These are phyloP conservation scores for Amanita phalloides DNA, from an alignment of 768 basidiomycete species.

Conservation along the genomic window DNA sequence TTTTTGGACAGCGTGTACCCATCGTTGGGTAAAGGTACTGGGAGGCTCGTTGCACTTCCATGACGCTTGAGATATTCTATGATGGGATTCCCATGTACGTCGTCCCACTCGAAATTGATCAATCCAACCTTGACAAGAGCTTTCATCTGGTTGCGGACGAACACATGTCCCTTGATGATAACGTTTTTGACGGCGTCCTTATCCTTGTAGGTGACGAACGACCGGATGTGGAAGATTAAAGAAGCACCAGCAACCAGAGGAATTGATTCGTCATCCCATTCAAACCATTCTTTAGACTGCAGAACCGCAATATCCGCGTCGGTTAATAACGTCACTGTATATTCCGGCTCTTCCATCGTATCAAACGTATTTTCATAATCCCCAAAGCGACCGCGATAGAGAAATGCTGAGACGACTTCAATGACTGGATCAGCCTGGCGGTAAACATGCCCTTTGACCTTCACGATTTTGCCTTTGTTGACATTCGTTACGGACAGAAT, in stretches of 20 bases:
- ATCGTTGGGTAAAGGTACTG: conserved; percentile 69
- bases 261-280: conserved; percentile 78
- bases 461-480: conserved; percentile 88
- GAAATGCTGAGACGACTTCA: conserved; percentile 90
- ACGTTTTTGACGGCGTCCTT: conserved; percentile 76
- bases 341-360: conserved; percentile 81
- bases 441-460: conserved; percentile 76
- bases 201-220: conserved; percentile 86
- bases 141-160: conserved; percentile 82
- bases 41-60: conserved; percentile 67
- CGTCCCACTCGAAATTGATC: conserved; percentile 78
- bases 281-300: conserved; percentile 96
- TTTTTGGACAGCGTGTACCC: conserved; percentile 74
- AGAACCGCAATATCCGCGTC: conserved; percentile 85
- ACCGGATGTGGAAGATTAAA: conserved; percentile 84
- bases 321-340: conserved; percentile 61
- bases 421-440: conserved; percentile 76
- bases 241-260: conserved; percentile 73
- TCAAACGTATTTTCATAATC: conserved; percentile 98
- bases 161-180: conserved; percentile 75
- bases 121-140: conserved; percentile 81
- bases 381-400: conserved; percentile 89
- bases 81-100: conserved; percentile 89
- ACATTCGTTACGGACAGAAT: conserved; percentile 86
- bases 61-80: conserved; percentile 89